Percentiles rank a stretch among this genome's conserved stretches.
These are phyloP conservation scores for Metarhizium guizhouense DNA, from an alignment of 2,329 filamentous ascomycete genomes.

Conservation along the genomic window DNA sequence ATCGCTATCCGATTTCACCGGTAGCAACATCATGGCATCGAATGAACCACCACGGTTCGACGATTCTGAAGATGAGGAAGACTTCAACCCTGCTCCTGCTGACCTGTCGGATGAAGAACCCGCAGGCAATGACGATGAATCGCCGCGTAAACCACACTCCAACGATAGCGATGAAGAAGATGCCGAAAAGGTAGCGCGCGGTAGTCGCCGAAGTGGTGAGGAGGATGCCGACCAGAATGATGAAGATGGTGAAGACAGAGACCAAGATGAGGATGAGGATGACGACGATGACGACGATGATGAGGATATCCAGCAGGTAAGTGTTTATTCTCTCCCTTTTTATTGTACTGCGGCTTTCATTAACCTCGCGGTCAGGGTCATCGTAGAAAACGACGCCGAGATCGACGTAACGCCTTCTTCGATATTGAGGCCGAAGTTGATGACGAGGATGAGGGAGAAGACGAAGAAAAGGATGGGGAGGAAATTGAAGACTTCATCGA, in stretches of 20 bases:
- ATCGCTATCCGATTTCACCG: background rate
- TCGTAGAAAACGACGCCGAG: constrained; percentile 73
- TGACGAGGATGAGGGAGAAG: constrained; percentile 80
- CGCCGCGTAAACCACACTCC: constrained; percentile 8
- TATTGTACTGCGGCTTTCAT: background rate
- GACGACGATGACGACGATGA: constrained; percentile 42
- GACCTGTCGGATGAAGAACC: constrained; percentile 57
- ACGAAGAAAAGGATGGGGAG: constrained; percentile 82
- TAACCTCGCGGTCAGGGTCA: constrained; percentile 37
- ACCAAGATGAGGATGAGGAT: constrained; percentile 26
- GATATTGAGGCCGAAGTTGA: constrained; percentile 98
- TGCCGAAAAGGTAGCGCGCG: constrained; percentile 28
- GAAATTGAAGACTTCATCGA: constrained; percentile 78
- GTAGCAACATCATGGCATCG: constrained; percentile 33
- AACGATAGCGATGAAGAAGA: constrained; percentile 27
- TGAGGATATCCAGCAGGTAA: constrained; percentile 58
- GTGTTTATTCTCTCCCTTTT: background rate
- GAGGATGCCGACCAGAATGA: constrained; percentile 26
- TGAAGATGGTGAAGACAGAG: constrained; percentile 22
- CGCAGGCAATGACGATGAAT: constrained; percentile 33
- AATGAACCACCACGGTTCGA: constrained; percentile 41
- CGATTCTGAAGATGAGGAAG: constrained; percentile 69
- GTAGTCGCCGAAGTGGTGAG: constrained; percentile 8
- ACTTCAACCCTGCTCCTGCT: constrained; percentile 78
- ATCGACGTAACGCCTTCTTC: constrained; percentile 77